Conservation (phyloP, 2,329 filamentous ascomycete species). For the Ascochyta koolunga region DNA sequence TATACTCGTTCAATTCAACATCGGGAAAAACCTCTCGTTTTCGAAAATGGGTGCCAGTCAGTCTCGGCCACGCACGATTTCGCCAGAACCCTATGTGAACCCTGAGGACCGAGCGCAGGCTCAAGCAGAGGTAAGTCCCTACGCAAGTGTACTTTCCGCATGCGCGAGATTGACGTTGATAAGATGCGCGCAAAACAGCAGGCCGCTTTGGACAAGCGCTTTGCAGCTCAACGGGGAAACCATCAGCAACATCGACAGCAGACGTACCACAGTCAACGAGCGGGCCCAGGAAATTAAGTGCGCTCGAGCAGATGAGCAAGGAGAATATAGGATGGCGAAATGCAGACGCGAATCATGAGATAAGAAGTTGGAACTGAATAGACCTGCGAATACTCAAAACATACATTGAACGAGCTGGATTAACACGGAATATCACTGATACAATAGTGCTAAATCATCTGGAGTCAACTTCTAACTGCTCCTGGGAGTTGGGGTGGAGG, state of each 20-base stretch:
- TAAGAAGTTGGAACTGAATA: conserved; percentile 36
- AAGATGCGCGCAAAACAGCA: conserved; percentile 43
- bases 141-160: background rate
- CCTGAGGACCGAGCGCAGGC: conserved; percentile 29
- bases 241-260: conserved; percentile 7
- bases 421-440: background rate
- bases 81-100: conserved; percentile 31
- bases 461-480: no score
- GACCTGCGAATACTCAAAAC: background rate
- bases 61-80: conserved; percentile 23
- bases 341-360: conserved; percentile 34
- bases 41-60: conserved; percentile 33
- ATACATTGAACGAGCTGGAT: background rate
- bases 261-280: conserved; percentile 3
- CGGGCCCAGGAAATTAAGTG: conserved; percentile 28
- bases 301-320: conserved; percentile 37
- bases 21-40: no score
- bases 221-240: conserved; percentile 25
- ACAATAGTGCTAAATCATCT: background rate
- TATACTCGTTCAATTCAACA: no score
- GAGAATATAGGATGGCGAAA: conserved; percentile 42
- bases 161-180: background rate
- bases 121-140: conserved; percentile 33
- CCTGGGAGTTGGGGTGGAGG: no score
- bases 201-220: conserved; percentile 36